phyloP scores from a whole-genome alignment of 164 flowering plant genomes.

The Vitis rotundifolia region DNA sequence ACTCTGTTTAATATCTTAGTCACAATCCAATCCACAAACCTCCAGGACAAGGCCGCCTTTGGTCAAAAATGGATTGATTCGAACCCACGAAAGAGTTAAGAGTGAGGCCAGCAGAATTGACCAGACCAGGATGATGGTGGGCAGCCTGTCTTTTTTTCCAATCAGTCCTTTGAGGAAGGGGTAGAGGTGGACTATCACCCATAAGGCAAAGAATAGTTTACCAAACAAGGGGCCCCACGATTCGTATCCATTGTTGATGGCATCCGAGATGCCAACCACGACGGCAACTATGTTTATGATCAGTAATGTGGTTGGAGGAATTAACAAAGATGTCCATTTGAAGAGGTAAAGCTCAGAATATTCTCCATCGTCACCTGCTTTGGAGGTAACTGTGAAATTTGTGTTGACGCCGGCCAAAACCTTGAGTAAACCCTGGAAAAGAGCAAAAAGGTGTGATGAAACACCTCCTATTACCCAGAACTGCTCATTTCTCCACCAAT shows the following conservation, averaged over 20 bases:
- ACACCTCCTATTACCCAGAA: conserved; percentile 53
- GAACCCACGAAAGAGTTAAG: conserved; percentile 30
- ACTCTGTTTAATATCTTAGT: background rate
- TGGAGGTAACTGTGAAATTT: conserved; percentile 49
- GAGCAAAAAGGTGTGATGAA: conserved; percentile 49
- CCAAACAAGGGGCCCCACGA: conserved; percentile 39
- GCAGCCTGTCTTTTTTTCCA: conserved; percentile 41
- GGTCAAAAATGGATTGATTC: conserved; percentile 31
- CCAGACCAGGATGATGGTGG: conserved; percentile 48
- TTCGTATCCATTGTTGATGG: conserved; percentile 47
- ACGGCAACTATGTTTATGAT: conserved; percentile 42
- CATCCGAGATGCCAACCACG: conserved; percentile 43
- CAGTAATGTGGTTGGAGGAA: conserved; percentile 32
- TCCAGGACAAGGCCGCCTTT: conserved; percentile 27
- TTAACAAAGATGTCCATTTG: conserved; percentile 46
- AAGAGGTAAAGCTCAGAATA: conserved; percentile 42
- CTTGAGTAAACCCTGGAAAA: conserved; percentile 47
- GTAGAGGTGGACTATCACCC: conserved; percentile 41
- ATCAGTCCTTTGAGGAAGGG: conserved; percentile 52
- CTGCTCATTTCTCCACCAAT: conserved; percentile 41
- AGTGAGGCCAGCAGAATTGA: conserved; percentile 2
- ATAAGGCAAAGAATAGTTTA: conserved; percentile 30
- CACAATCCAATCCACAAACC: conserved; percentile 30
- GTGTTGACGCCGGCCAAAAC: conserved; percentile 43
- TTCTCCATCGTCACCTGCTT: conserved; percentile 44